A percentile compares a stretch with the other conserved stretches of the same genome.
These are phyloP conservation scores for Teratosphaeria nubilosa DNA, from an alignment of 2,329 filamentous ascomycete genomes.

Conservation along the genomic window DNA sequence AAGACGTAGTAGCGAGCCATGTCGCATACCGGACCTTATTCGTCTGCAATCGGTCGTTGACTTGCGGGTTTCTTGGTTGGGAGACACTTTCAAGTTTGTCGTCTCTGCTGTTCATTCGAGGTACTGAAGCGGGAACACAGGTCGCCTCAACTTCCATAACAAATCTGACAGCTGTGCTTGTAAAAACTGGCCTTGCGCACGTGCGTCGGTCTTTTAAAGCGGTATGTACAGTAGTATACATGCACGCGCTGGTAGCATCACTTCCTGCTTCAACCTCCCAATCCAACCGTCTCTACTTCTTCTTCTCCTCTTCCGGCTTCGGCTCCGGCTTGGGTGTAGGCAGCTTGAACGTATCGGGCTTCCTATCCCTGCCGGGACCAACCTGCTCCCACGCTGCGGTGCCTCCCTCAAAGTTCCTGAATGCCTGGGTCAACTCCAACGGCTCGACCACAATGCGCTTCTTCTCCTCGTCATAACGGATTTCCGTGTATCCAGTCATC, in stretches of 20 bases:
- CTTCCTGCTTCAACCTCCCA: background rate
- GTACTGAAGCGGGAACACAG: too few relatives aligned
- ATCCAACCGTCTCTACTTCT: constrained; percentile 43
- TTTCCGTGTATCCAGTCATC: constrained; percentile 93
- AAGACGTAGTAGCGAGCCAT: too few relatives aligned
- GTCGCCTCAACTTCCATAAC: too few relatives aligned
- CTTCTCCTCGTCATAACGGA: constrained; percentile 98
- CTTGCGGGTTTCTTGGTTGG: too few relatives aligned
- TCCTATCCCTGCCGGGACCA: constrained; percentile 63
- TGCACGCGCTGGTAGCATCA: background rate
- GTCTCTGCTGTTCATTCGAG: too few relatives aligned
- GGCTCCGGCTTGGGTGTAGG: constrained; percentile 92
- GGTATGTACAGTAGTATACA: background rate
- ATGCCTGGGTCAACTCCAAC: constrained; percentile 93
- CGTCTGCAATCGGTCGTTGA: too few relatives aligned
- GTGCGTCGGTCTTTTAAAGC: background rate
- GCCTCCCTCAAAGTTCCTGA: constrained; percentile 88
- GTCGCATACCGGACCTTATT: too few relatives aligned
- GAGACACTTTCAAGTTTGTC: too few relatives aligned
- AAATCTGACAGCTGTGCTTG: too few relatives aligned
- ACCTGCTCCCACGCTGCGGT: constrained; percentile 55
- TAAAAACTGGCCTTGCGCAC: background rate
- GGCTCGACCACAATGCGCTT: constrained; percentile 98
- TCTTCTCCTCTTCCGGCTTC: constrained; percentile 84
- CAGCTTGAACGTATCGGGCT: constrained; percentile 80